A percentile compares a stretch with the other conserved stretches of the same genome.
Conservation (phyloP, 345 rosid genomes). For the Eucalyptus urophylla region DNA sequence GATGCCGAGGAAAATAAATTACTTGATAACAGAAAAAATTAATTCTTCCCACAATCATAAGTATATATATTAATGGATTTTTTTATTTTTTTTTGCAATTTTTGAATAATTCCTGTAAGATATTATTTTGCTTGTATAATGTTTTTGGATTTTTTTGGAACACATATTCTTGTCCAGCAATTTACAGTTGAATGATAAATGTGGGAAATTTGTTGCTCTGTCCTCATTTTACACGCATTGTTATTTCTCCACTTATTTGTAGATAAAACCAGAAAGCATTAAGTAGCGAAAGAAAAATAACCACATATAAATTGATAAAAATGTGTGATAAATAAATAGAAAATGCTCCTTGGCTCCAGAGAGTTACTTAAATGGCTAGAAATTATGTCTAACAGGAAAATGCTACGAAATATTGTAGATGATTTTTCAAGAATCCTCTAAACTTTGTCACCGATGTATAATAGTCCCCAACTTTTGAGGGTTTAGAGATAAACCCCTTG, state of each 20-base stretch:
- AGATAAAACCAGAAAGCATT: not conserved
- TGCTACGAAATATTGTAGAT: not conserved
- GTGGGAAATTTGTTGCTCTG: not conserved
- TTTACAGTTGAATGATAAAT: not conserved
- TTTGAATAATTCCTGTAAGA: not conserved
- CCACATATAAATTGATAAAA: not conserved
- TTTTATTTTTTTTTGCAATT: not conserved
- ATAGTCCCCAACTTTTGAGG: not conserved
- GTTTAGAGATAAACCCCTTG: not conserved
- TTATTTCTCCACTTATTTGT: not conserved
- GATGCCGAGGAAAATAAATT: not conserved
- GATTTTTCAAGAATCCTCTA: not conserved
- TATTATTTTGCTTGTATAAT: not conserved
- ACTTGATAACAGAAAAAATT: not conserved
- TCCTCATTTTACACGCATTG: not conserved
- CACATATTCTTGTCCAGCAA: not conserved
- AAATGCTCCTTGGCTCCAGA: not conserved
- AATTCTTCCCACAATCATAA: not conserved
- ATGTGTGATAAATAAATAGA: not conserved
- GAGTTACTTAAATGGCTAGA: not conserved
- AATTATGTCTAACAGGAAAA: not conserved
- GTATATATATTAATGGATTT: not conserved
- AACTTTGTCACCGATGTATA: not conserved
- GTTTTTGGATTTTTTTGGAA: not conserved
- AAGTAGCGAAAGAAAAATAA: not conserved